Percentiles rank a stretch among this genome's conserved stretches.
These are phyloP conservation scores for Platanthera guangdongensis DNA, from an alignment of 106 monocot species.

Conservation along the genomic window DNA sequence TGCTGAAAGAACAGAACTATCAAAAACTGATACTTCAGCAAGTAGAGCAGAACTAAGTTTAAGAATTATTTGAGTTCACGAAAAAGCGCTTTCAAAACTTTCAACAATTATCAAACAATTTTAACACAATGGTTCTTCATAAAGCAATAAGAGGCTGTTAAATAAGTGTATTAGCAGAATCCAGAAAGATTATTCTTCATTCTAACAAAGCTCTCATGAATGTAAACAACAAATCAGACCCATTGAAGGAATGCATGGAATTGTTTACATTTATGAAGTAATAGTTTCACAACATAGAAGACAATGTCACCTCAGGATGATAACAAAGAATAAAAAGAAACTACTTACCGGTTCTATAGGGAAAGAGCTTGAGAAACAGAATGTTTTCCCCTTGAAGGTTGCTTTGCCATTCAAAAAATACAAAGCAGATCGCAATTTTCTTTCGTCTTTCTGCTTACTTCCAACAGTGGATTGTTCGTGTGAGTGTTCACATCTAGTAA, in stretches of 20 bases:
- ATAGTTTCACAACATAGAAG: background rate
- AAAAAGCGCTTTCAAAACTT: background rate
- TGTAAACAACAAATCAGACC: background rate
- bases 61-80: background rate
- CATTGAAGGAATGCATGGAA: background rate
- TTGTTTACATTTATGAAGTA: background rate
- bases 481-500: slow-evolving; percentile 18
- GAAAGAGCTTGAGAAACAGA: slow-evolving; percentile 80
- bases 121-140: background rate
- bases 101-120: background rate
- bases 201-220: background rate
- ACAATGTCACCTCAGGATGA: slow-evolving; percentile 3
- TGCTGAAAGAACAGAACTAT: background rate
- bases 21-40: background rate
- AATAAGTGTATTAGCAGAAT: background rate
- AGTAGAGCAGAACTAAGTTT: background rate
- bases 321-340: background rate
- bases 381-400: slow-evolving; percentile 58
- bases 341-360: slow-evolving; percentile 56
- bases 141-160: background rate
- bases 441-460: background rate
- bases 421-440: slow-evolving; percentile 11
- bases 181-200: background rate
- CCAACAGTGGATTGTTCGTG: slow-evolving; percentile 10
- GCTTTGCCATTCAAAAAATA: slow-evolving; percentile 16